Base-by-base conservation (phyloP, 352 stramenopile genomes). In the Pythium dissimile region DNA sequence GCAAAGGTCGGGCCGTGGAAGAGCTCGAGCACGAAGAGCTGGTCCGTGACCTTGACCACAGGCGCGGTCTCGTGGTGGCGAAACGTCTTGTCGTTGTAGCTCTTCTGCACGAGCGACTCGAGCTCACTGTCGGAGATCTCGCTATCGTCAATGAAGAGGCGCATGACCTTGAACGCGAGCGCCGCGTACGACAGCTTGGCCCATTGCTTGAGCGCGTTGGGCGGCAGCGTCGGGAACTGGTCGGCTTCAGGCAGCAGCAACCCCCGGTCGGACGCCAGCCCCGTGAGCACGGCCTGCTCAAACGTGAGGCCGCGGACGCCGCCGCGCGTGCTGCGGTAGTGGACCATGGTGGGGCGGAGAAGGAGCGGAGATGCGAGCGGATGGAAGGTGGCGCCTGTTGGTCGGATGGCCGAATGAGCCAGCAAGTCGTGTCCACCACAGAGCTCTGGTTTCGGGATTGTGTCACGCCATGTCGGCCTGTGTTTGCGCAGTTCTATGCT, bases 1-100 rank as follows among this genome's bases (percentile, higher is more conserved):
- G 97, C 97, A 71, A 99, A 99, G 32, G 97, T 99, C 23, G 97
- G 97, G 58, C 97, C 97, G 67, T 99, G 97, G 79, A 99, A 99
- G 27, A 99, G 91, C 84, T 99, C 97, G 62, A 99, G 78, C 46
- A 98, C 79, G 51, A 89, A 81, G 64, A 94, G 69, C 52, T 92
- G 75, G 58, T 90, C 77, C 63, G 85, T 89, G 47, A 98, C 72
- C 63, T 97, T 88, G 26, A 97, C 75, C 8, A 99, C 82, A 1
- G 96, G 96, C 26, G 95, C 97, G n/a, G 98, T 97, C 51, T 98
- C 93, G 57, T 84, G 62, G 53, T 84, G 61, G 30, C 95, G 84
- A 80, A 99, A 99, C 9, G 88, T 97, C 58, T 67, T 69, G 18
- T 72, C 62, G 59, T 82, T 92, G 79, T 98, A 98, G 62, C 89